Base-by-base conservation (phyloP, 345 rosid species). In the Salix koriyanagi region DNA sequence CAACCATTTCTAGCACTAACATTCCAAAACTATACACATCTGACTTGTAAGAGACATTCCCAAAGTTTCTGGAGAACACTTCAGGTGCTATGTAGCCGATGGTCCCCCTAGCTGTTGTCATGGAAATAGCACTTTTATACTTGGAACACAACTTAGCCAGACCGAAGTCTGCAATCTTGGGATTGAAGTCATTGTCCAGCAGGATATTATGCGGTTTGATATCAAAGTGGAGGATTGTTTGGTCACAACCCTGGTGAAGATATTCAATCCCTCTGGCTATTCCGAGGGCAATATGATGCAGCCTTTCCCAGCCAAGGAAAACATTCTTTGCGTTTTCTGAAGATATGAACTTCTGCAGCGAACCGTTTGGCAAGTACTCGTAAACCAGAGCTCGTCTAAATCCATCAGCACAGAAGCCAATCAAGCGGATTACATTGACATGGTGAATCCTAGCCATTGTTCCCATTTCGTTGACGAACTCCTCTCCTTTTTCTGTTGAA, bases 371-470 rank as follows among this genome's bases (percentile, higher is more conserved):
- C 26, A 74, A 46, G 42, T 74, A 74, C 7, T 74, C 77, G 6
- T 74, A 74, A 30, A 74, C 70, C 0, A 65, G 28, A 65, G 77
- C 77, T 65, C 70, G 77, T 46, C 71, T 65, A 2, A 75, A 75
- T 30, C 77, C 77, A 34, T 75, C 77, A 32, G 77, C 71, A 65
- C 71, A 75, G 14, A 75, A 75, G 1, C 77, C 77, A n/a, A 75
- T 16, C 30, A 73, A 61, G 13, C 76, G 76, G 25, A 73, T 60
- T 16, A 73, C 69, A 73, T 62, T 73, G 5, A 62, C 69, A 64
- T 73, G 76, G 42, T 62, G 69, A 1, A 73, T 73, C 32, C 39
- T 42, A 18, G 52, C 67, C 23, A 44, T 44, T 12, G 50, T 4
- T 44, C 50, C 67, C 50, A 44, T 14, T 44, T 44, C 50, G 14